These are phyloP conservation scores for Leersia perrieri DNA, from an alignment of 176 grass and related monocot genomes.

Conservation along the genomic window DNA sequence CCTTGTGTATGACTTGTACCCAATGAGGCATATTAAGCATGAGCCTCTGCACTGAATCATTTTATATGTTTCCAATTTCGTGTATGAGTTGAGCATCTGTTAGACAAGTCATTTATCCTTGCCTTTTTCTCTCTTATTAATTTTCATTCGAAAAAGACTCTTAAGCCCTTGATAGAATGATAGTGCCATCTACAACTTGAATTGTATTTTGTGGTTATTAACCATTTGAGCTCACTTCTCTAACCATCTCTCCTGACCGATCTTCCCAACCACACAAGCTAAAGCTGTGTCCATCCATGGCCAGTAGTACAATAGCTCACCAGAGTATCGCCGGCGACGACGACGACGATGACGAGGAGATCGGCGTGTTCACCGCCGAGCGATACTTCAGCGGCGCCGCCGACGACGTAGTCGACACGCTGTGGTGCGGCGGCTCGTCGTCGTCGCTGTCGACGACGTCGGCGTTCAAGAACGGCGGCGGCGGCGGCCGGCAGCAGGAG, in stretches of 20 bases:
- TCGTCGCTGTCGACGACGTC: constrained; percentile 34
- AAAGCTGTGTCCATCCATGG: constrained; percentile 10
- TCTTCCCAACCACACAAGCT: background rate
- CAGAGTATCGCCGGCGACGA: background rate
- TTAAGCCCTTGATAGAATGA: background rate
- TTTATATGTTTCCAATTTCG: background rate
- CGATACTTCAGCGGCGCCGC: constrained; percentile 47
- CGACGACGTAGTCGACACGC: constrained; percentile 11
- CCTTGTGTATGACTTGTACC: too few species aligned
- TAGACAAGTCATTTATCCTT: background rate
- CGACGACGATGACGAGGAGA: constrained; percentile 22
- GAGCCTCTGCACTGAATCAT: background rate
- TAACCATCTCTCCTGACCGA: background rate
- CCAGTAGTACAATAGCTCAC: background rate
- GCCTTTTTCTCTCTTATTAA: background rate
- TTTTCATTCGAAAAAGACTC: background rate
- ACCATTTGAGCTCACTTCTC: background rate
- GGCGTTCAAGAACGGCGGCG: constrained; percentile 17
- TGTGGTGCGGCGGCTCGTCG: constrained; percentile 33
- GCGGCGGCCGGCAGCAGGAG: background rate
- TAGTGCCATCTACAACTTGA: background rate
- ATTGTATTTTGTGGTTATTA: background rate
- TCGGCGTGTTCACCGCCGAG: constrained; percentile 46
- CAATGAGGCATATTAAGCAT: background rate
- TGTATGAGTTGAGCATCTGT: background rate